Conservation (phyloP, 2,329 filamentous ascomycete species). For the Talaromyces sp. region DNA sequence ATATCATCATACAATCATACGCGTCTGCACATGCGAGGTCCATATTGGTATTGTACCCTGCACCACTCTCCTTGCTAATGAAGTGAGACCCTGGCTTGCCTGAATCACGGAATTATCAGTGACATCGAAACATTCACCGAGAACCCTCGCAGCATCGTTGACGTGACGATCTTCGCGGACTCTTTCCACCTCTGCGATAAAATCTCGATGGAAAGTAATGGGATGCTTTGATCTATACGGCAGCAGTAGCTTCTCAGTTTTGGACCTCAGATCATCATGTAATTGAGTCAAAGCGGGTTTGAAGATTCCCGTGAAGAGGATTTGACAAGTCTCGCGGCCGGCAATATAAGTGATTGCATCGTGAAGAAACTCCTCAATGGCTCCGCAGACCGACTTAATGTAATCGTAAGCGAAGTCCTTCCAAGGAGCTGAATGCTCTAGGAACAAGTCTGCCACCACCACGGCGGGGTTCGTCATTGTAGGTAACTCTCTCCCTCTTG, state of each 20-base stretch:
- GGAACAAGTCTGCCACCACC: constrained; percentile 56
- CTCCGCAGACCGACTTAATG: constrained; percentile 31
- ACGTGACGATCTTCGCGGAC: constrained; percentile 15
- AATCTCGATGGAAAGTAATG: constrained; percentile 27
- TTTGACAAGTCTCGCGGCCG: constrained; percentile 36
- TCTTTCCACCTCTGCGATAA: constrained; percentile 31
- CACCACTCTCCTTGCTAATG: constrained; percentile 19
- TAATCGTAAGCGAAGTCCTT: constrained; percentile 34
- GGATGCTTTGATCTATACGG: not conserved
- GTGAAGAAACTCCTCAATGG: constrained; percentile 33
- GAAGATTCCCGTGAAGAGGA: constrained; percentile 36
- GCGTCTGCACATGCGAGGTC: constrained; percentile 37
- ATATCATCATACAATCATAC: constrained; percentile 41
- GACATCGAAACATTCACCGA: not conserved
- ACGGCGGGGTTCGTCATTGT: constrained; percentile 57
- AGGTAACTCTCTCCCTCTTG: constrained; percentile 53
- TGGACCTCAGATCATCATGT: constrained; percentile 33
- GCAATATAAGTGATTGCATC: constrained; percentile 33
- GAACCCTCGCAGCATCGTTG: constrained; percentile 7
- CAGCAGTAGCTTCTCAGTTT: constrained; percentile 20
- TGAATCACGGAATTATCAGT: not conserved
- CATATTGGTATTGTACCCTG: constrained; percentile 32
- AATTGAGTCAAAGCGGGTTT: constrained; percentile 39
- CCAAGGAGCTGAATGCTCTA: constrained; percentile 56
- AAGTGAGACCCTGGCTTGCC: not conserved